Base-by-base conservation (phyloP, 805 yeast genomes). In the Schizosaccharomyces japonicus region DNA sequence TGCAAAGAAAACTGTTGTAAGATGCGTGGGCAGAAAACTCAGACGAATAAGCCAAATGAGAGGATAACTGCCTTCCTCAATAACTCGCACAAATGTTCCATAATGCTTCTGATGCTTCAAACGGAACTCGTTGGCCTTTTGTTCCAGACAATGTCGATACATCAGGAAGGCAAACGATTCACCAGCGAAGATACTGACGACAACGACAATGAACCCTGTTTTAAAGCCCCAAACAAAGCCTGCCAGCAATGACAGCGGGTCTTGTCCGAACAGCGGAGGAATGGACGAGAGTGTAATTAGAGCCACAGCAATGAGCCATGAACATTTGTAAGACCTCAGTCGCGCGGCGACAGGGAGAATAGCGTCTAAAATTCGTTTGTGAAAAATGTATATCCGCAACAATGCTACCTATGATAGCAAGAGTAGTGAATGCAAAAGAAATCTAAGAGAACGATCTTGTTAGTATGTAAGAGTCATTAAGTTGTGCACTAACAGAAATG, bases 21-120 rank as follows among this genome's bases (percentile, higher is more conserved):
- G 25, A 42, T 42, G 46, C 19, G 33, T 42, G 3, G 46, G 46
- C 6, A 42, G 17, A 29, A 29, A 27, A n/a, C 46, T 42, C 11
- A 42, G 21, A 7, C 46, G 31, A 21, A 42, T 42, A 5, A 42
- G 33, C 31, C 31, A 42, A 2, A 42, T 29, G 13, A 42, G 31
- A n/a, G 46, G 33, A 17, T 42, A 42, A 17, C 46, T 29, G n/a
- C 46, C 46, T 29, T 42, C 33, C 27, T 42, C 46, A 42, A 42
- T 15, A n/a, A 42, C 27, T n/a, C 27, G 19, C 30, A 42, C 46
- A 29, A 42, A 42, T 11, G 33, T 42, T 6, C 46, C 46, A 25
- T 42, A 42, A 42, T 42, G 31, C 31, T 42, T 30, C 17, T 29
- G 32, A 42, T 42, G 46, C 4, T 11, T 28, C 4, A n/a, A 13